These are phyloP conservation scores for Blastobotrys attinorum DNA, from an alignment of 805 yeast species.

Conservation along the genomic window DNA sequence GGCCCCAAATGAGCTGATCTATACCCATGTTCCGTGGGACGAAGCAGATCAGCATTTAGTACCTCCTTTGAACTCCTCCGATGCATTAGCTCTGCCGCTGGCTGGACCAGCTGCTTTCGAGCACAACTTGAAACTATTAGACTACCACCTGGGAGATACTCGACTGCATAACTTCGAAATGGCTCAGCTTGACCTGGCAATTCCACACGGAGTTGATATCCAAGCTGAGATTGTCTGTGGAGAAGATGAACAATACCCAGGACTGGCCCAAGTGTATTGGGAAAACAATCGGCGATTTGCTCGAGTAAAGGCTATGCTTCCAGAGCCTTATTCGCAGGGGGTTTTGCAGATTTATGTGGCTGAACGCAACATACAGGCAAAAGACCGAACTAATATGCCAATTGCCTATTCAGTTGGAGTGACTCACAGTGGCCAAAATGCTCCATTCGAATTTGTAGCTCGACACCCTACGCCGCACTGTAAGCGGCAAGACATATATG, in stretches of 20 bases:
- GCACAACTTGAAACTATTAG: constrained; percentile 49
- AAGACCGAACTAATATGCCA: background rate
- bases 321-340: constrained; percentile 61
- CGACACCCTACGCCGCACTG: constrained; percentile 65
- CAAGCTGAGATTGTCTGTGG: constrained; percentile 35
- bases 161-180: constrained; percentile 67
- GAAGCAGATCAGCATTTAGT: constrained; percentile 75
- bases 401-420: constrained; percentile 55
- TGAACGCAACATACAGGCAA: constrained; percentile 35
- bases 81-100: constrained; percentile 76
- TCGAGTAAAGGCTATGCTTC: constrained; percentile 73
- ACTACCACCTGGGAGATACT: constrained; percentile 71
- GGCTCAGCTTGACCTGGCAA: constrained; percentile 65
- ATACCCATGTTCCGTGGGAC: constrained; percentile 79
- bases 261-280: constrained; percentile 78
- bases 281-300: constrained; percentile 55
- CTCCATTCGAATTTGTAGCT: constrained; percentile 59
- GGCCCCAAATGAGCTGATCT: constrained; percentile 66
- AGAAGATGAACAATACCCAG: constrained; percentile 38
- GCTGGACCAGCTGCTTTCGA: constrained; percentile 74
- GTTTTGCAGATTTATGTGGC: constrained; percentile 71
- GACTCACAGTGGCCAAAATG: constrained; percentile 59
- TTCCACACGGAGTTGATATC: constrained; percentile 67
- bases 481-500: constrained; percentile 66
- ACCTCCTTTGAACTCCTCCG: constrained; percentile 74